Conservation (phyloP, 2,329 filamentous ascomycete species). For the Triangularia verruculosa region DNA sequence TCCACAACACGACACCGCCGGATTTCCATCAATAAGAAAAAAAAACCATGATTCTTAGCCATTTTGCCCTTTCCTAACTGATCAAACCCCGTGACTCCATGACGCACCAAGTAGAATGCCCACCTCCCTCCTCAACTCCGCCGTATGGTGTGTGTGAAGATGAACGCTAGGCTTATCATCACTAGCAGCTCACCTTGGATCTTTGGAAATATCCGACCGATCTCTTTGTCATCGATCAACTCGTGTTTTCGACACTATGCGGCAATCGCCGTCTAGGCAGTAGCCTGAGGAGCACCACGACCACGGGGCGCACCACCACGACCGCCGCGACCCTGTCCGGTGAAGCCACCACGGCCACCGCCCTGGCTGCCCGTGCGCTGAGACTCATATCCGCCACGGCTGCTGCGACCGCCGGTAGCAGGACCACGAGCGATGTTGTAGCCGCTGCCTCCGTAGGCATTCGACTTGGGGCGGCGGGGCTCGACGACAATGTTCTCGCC, state of each 20-base stretch:
- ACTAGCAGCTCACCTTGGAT: conserved; percentile 1
- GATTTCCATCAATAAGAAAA: conserved; percentile 6
- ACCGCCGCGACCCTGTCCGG: conserved; percentile 58
- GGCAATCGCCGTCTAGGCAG: conserved; percentile 40
- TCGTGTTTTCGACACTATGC: conserved; percentile 10
- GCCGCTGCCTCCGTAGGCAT: conserved; percentile 67
- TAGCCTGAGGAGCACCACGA: conserved; percentile 55
- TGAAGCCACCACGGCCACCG: conserved; percentile 64
- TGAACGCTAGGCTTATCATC: conserved; percentile 9
- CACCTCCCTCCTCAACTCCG: conserved; percentile 10
- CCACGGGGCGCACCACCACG: conserved; percentile 62
- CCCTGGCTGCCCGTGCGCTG: conserved; percentile 59
- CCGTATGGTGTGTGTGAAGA: conserved; percentile 14
- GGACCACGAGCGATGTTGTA: conserved; percentile 62
- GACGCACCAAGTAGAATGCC: conserved; percentile 23
- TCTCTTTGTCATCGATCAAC: neutral
- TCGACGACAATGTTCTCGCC: conserved; percentile 83
- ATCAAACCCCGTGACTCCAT: conserved; percentile 24
- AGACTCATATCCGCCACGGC: conserved; percentile 63
- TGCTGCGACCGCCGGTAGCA: conserved; percentile 49
- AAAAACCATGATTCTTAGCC: conserved; percentile 20
- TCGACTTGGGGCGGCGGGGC: conserved; percentile 76
- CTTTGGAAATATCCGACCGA: neutral
- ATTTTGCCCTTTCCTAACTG: conserved; percentile 24
- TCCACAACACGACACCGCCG: neutral